phyloP scores from a whole-genome alignment of 805 yeast species.

The Torulaspora quercuum region DNA sequence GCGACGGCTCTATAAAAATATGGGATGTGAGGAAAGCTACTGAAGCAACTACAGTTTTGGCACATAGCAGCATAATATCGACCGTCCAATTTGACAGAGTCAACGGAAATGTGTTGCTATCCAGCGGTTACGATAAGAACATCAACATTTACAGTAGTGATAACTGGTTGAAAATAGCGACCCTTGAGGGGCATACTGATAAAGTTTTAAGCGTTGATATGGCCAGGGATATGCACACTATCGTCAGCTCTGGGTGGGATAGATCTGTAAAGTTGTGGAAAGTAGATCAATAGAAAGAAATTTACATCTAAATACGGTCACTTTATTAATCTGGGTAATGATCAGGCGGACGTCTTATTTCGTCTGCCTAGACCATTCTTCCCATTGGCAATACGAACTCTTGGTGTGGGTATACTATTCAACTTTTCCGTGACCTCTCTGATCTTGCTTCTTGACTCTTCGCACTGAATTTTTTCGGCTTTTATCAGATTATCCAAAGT shows the following conservation, averaged over 20 bases:
- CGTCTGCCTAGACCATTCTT: slow-evolving; percentile 15
- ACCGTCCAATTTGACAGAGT: slow-evolving; percentile 51
- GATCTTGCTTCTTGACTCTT: slow-evolving; percentile 19
- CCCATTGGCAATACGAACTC: slow-evolving; percentile 25
- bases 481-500: slow-evolving; percentile 14
- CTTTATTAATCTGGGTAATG: background rate
- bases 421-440: slow-evolving; percentile 20
- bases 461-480: slow-evolving; percentile 14
- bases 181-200: slow-evolving; percentile 58
- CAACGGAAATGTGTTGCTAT: slow-evolving; percentile 49
- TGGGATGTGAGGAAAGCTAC: slow-evolving; percentile 73
- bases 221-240: slow-evolving; percentile 38
- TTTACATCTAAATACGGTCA: background rate
- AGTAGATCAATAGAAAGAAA: slow-evolving; percentile 6
- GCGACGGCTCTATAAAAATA: slow-evolving; percentile 71
- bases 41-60: slow-evolving; percentile 52
- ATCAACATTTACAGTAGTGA: slow-evolving; percentile 64
- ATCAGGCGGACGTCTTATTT: slow-evolving; percentile 13
- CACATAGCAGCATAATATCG: slow-evolving; percentile 71
- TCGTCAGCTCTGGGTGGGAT: slow-evolving; percentile 82
- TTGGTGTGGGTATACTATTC: slow-evolving; percentile 25
- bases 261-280: slow-evolving; percentile 67
- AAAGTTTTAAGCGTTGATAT: slow-evolving; percentile 71
- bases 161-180: slow-evolving; percentile 58
- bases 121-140: slow-evolving; percentile 69